Evolutionary conservation across 345 rosid species (phyloP).

Genomic region (Durio zibethinus): DNA sequence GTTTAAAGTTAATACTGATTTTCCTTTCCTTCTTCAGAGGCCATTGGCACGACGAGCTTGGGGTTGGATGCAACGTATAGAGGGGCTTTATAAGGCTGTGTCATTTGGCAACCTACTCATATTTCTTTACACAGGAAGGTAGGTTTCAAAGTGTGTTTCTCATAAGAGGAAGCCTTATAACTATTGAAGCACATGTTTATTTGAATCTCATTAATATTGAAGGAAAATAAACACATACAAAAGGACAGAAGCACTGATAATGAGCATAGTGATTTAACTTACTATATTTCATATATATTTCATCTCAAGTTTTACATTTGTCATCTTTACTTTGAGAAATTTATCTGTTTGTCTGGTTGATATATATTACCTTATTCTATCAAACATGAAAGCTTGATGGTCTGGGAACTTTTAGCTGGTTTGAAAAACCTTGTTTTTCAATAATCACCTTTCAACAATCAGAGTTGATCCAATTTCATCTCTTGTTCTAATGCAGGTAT

Average conservation of each 20-base stretch:
- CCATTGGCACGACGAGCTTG: slow-evolving; percentile 80
- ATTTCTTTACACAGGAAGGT: slow-evolving; percentile 95
- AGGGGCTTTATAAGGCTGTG: slow-evolving; percentile 88
- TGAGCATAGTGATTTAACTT: neutral
- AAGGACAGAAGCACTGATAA: neutral
- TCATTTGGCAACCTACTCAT: slow-evolving; percentile 82
- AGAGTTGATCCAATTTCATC: neutral
- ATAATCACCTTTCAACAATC: neutral
- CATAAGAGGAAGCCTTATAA: neutral
- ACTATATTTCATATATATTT: neutral
- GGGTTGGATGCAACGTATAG: slow-evolving; percentile 67
- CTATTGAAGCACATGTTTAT: neutral
- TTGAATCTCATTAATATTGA: neutral
- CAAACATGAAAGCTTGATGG: neutral
- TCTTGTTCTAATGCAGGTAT: slow-evolving; percentile 52
- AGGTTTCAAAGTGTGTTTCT: slow-evolving; percentile 11
- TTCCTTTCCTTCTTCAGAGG: slow-evolving; percentile 47
- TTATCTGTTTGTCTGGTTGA: neutral
- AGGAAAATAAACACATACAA: neutral
- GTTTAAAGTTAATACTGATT: slow-evolving; percentile 9
- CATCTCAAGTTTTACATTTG: neutral
- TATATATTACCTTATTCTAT: neutral
- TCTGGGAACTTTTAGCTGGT: neutral
- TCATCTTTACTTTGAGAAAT: neutral
- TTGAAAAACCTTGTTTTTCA: neutral